Conservation (phyloP, 2,329 filamentous ascomycete genomes). For the Exophiala sp. region DNA sequence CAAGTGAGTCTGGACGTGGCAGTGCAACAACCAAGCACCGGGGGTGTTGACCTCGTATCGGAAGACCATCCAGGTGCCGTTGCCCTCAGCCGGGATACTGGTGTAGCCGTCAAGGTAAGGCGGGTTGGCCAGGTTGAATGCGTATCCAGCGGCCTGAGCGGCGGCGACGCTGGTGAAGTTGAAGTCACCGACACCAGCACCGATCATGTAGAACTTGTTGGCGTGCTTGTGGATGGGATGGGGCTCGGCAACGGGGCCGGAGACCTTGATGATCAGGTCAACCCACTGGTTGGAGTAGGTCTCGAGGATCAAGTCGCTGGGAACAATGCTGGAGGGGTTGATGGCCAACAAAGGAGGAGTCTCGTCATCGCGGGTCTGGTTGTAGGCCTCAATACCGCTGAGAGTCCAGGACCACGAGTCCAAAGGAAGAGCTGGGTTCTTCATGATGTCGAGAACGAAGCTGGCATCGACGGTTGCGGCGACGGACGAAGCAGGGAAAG, state of each 20-base stretch:
- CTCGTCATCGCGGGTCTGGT: constrained; percentile 38
- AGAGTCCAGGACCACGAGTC: constrained; percentile 54
- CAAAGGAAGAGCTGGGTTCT: constrained; percentile 30
- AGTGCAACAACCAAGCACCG: constrained; percentile 55
- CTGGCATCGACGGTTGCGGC: constrained; percentile 45
- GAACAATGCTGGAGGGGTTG: constrained; percentile 35
- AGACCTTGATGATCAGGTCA: constrained; percentile 52
- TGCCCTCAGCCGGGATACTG: constrained; percentile 35
- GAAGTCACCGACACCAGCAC: constrained; percentile 50
- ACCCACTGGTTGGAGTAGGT: constrained; percentile 52
- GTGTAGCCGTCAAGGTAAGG: constrained; percentile 51
- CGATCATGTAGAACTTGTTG: constrained; percentile 58
- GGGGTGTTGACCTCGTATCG: constrained; percentile 54
- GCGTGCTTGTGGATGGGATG: constrained; percentile 65
- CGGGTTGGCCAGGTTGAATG: constrained; percentile 59
- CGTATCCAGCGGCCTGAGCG: constrained; percentile 36
- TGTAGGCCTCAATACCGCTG: constrained; percentile 42
- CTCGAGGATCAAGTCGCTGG: constrained; percentile 49
- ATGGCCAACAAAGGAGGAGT: constrained; percentile 46
- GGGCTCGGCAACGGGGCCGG: constrained; percentile 47
- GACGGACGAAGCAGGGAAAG: constrained; percentile 49
- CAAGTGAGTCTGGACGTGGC: constrained; percentile 55
- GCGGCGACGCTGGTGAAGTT: constrained; percentile 53
- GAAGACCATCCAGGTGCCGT: constrained; percentile 48
- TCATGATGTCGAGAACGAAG: constrained; percentile 36